A percentile compares a stretch with the other conserved stretches of the same genome.
Evolutionary conservation across 768 basidiomycete species (phyloP).

Genomic region (Lactifluus hygrophoroides): DNA sequence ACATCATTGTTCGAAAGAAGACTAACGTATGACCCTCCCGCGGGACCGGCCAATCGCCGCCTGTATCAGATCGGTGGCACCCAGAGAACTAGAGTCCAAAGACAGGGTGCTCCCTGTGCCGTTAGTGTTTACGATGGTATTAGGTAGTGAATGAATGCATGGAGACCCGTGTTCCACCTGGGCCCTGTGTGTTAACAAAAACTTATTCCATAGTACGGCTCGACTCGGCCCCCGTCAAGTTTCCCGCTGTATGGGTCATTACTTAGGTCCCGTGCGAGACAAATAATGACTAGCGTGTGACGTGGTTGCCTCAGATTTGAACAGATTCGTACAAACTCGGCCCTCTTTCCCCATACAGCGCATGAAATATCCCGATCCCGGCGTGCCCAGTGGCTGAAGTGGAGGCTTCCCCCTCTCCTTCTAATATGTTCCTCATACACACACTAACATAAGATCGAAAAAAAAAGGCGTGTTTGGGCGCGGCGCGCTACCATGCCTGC

Average conservation of each 20-base stretch:
- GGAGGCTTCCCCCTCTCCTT: neutral
- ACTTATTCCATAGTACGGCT: neutral
- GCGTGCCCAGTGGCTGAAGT: neutral
- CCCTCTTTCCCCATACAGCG: conserved; percentile 14
- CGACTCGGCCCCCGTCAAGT: neutral
- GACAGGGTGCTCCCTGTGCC: conserved; percentile 15
- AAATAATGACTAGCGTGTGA: conserved; percentile 7
- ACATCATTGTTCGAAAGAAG: conserved; percentile 14
- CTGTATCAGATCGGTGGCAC: conserved; percentile 19
- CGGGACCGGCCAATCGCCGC: conserved; percentile 18
- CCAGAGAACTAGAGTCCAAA: conserved; percentile 14
- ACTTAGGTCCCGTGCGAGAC: neutral
- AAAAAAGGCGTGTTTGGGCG: neutral
- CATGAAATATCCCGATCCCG: neutral
- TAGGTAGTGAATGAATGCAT: conserved; percentile 3
- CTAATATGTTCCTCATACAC: neutral
- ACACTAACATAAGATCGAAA: neutral
- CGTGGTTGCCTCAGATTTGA: conserved; percentile 14
- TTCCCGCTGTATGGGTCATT: neutral
- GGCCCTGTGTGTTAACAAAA: neutral
- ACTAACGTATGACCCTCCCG: conserved; percentile 7
- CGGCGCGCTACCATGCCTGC: neutral
- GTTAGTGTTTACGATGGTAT: conserved; percentile 11
- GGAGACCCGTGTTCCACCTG: neutral
- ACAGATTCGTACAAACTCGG: conserved; percentile 8